These are phyloP conservation scores for Verruconis gallopava DNA, from an alignment of 2,329 filamentous ascomycete genomes.

Conservation along the genomic window DNA sequence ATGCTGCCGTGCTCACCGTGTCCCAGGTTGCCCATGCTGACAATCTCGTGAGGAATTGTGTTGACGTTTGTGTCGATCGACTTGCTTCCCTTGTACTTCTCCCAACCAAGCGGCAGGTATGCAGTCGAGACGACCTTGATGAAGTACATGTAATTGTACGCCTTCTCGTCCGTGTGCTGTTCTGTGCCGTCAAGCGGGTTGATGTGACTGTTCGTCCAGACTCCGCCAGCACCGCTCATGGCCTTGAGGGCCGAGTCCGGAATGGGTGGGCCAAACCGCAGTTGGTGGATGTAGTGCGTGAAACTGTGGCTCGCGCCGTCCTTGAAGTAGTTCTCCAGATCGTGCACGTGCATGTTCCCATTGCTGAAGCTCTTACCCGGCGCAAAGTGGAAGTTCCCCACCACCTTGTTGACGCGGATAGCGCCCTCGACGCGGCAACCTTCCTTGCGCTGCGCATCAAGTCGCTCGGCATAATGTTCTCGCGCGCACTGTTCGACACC, in stretches of 20 bases:
- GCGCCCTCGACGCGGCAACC: slow-evolving; percentile 89
- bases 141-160: slow-evolving; percentile 98
- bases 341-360: slow-evolving; percentile 94
- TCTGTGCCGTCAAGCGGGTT: slow-evolving; percentile 77
- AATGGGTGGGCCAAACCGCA: slow-evolving; percentile 87
- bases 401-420: slow-evolving; percentile 92
- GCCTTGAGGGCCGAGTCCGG: slow-evolving; percentile 48
- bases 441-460: slow-evolving; percentile 79
- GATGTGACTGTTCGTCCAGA: slow-evolving; percentile 78
- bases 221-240: slow-evolving; percentile 40
- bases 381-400: slow-evolving; percentile 97
- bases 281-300: slow-evolving; percentile 72
- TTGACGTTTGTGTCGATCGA: slow-evolving; percentile 6
- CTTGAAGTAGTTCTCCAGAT: slow-evolving; percentile 89
- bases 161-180: slow-evolving; percentile 67
- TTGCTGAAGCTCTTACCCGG: slow-evolving; percentile 92
- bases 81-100: slow-evolving; percentile 31
- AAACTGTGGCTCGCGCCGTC: slow-evolving; percentile 68
- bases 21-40: slow-evolving; percentile 57
- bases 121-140: slow-evolving; percentile 95
- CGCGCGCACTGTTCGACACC: slow-evolving; percentile 89
- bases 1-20: slow-evolving; percentile 61
- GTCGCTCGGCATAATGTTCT: slow-evolving; percentile 81
- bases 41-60: slow-evolving; percentile 35
- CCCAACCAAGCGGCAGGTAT: slow-evolving; percentile 85